Evolutionary conservation across 352 stramenopile genomes (phyloP).

Genomic region (Pythium plurisporium): DNA sequence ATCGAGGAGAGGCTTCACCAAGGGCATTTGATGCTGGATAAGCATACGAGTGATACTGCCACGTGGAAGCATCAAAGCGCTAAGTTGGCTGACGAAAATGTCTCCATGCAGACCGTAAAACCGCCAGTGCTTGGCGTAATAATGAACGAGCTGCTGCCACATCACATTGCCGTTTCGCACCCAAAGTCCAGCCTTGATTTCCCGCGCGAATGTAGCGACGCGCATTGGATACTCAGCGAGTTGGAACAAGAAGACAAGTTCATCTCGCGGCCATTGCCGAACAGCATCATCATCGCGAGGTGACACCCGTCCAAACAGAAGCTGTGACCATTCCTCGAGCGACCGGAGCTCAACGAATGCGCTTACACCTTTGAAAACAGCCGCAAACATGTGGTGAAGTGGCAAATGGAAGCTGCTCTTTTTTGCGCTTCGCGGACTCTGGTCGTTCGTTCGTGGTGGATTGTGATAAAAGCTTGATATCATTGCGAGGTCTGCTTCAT

Average conservation of each 20-base stretch:
- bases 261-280: conserved; percentile 17
- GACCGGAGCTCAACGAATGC: conserved; percentile 35
- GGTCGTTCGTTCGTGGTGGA: conserved; percentile 1
- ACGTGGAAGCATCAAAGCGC: conserved; percentile 41
- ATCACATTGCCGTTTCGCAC: conserved; percentile 77
- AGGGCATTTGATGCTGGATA: conserved; percentile 45
- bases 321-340: conserved; percentile 37
- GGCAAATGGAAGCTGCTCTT: conserved; percentile 72
- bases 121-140: conserved; percentile 79
- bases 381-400: conserved; percentile 73
- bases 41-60: conserved; percentile 54
- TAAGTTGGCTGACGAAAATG: conserved; percentile 62
- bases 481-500: neutral
- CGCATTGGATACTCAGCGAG: conserved; percentile 46
- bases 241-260: conserved; percentile 45
- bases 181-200: conserved; percentile 76
- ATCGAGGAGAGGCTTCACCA: conserved; percentile 15
- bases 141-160: conserved; percentile 77
- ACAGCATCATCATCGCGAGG: neutral
- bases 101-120: conserved; percentile 73
- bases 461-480: conserved; percentile 11
- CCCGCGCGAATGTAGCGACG: conserved; percentile 57
- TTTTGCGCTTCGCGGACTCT: neutral
- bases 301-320: conserved; percentile 26
- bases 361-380: conserved; percentile 48